Percentiles rank a stretch among this genome's conserved stretches.
phyloP scores from a whole-genome alignment of 2,329 filamentous ascomycete species.

The Penicillium thymicola region DNA sequence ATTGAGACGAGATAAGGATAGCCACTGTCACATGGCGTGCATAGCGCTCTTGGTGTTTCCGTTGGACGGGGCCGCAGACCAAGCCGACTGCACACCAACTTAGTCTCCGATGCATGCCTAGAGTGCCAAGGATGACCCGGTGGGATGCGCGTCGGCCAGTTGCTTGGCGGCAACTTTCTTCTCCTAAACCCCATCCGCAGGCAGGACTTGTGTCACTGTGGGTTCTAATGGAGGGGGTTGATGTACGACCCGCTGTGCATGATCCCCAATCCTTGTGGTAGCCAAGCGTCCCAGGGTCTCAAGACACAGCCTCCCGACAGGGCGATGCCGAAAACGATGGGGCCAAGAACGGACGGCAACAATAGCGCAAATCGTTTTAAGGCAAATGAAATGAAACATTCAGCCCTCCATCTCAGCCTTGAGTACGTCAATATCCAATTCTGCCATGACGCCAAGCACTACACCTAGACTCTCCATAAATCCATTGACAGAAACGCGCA shows the following conservation, averaged over 20 bases:
- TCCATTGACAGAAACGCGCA: slow-evolving; percentile 91
- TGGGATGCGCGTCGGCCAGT: slow-evolving; percentile 13
- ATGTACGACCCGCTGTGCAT: slow-evolving; percentile 7
- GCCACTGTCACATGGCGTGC: slow-evolving; percentile 2
- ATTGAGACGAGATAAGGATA: not conserved
- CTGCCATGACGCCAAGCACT: slow-evolving; percentile 83
- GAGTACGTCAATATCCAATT: slow-evolving; percentile 81
- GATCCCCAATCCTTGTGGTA: slow-evolving; percentile 1
- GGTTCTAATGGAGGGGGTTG: slow-evolving; percentile 5
- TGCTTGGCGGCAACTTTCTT: slow-evolving; percentile 16
- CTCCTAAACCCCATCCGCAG: slow-evolving; percentile 1
- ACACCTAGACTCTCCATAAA: slow-evolving; percentile 89
- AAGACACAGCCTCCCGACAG: not conserved
- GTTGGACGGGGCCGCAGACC: not conserved
- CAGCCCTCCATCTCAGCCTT: slow-evolving; percentile 37
- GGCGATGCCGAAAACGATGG: not conserved
- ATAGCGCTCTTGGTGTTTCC: not conserved
- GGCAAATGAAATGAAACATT: not conserved
- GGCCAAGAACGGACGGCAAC: slow-evolving; percentile 5
- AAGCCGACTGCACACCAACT: not conserved
- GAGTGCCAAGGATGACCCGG: slow-evolving; percentile 19
- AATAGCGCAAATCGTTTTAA: not conserved
- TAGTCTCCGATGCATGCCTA: slow-evolving; percentile 7
- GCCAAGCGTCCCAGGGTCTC: not conserved
- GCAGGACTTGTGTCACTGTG: slow-evolving; percentile 2